Percentiles rank a stretch among this genome's conserved stretches.
phyloP scores from a whole-genome alignment of 441 rosid genomes.

The Adansonia grandidieri region DNA sequence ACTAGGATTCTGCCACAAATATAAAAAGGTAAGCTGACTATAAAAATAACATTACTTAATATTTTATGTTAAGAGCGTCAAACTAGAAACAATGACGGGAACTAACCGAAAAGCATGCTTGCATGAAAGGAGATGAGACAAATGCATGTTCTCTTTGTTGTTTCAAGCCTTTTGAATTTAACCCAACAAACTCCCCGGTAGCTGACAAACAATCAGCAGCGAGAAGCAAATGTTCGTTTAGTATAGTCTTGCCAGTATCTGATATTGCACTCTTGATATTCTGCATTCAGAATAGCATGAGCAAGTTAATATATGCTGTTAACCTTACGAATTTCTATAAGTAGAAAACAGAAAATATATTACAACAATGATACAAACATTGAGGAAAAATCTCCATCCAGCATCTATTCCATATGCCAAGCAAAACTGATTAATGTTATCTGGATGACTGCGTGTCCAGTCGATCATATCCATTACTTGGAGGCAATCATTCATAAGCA shows the following conservation, averaged over 20 bases:
- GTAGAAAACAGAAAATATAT: constrained; percentile 23
- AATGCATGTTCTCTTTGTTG: constrained; percentile 68
- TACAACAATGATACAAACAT: constrained; percentile 48
- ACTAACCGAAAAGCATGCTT: constrained; percentile 94
- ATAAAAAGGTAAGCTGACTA: constrained; percentile 3
- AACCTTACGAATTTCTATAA: neutral
- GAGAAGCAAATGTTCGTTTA: constrained; percentile 73
- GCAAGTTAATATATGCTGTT: constrained; percentile 10
- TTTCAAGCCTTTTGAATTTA: constrained; percentile 77
- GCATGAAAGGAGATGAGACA: constrained; percentile 73
- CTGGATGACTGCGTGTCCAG: constrained; percentile 94
- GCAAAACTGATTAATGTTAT: constrained; percentile 74
- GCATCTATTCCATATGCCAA: constrained; percentile 81
- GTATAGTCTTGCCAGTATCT: constrained; percentile 81
- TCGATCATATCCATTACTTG: constrained; percentile 78
- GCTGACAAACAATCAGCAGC: constrained; percentile 73
- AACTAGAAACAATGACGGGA: constrained; percentile 21
- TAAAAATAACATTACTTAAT: neutral
- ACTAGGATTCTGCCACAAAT: constrained; percentile 77
- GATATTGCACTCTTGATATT: constrained; percentile 75
- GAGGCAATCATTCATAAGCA: constrained; percentile 67
- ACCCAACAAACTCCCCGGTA: constrained; percentile 90
- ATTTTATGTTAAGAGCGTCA: constrained; percentile 13
- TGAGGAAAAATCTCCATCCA: constrained; percentile 73
- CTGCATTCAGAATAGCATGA: constrained; percentile 44